Conservation (phyloP, 176 grass and related monocot species). For the Puya raimondii region DNA sequence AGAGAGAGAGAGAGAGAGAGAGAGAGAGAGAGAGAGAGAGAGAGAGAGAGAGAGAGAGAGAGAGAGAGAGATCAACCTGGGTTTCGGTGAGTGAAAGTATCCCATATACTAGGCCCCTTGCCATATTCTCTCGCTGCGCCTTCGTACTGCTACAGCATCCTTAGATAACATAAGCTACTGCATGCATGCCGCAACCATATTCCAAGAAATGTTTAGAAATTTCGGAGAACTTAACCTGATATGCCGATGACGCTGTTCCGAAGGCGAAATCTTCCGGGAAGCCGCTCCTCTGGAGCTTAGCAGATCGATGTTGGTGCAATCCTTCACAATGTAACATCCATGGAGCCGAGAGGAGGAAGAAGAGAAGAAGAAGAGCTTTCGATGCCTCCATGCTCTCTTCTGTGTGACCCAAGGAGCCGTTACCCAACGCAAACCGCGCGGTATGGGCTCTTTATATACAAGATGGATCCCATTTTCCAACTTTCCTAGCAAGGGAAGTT, state of each 20-base stretch:
- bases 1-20: too few species aligned
- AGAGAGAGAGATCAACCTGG: constrained; percentile 34
- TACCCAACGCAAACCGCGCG: too few species aligned
- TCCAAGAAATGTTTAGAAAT: not conserved
- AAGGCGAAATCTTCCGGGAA: constrained; percentile 61
- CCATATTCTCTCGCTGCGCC: constrained; percentile 51
- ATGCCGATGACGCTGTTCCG: constrained; percentile 67
- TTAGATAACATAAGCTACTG: not conserved
- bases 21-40: too few species aligned
- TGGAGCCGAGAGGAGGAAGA: not conserved
- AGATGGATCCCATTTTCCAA: too few species aligned
- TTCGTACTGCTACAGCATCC: constrained; percentile 56
- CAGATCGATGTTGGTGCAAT: constrained; percentile 5
- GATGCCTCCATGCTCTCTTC: not conserved
- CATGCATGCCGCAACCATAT: not conserved
- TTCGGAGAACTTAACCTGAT: constrained; percentile 41
- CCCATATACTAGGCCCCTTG: constrained; percentile 66
- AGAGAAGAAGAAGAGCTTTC: not conserved
- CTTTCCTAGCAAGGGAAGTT: too few species aligned
- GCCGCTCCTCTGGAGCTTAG: constrained; percentile 22
- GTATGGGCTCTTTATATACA: too few species aligned
- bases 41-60: too few species aligned
- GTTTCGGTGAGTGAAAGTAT: constrained; percentile 60
- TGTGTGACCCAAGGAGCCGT: too few species aligned
- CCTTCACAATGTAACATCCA: not conserved